These are phyloP conservation scores for Beauveria varroae DNA, from an alignment of 2,329 filamentous ascomycete species.

Conservation along the genomic window DNA sequence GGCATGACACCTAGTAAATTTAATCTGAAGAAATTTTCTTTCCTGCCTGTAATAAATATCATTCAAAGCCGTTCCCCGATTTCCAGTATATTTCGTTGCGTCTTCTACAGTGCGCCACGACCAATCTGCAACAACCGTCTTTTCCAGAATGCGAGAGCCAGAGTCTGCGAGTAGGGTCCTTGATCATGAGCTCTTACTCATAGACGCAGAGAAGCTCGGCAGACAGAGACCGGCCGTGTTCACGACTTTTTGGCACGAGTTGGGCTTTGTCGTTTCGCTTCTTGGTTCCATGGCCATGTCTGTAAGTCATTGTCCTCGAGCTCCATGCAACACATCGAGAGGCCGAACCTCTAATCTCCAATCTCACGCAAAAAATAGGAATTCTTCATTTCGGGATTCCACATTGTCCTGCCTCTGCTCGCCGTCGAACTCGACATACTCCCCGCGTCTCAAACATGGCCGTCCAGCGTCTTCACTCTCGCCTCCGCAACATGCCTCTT, in stretches of 20 bases:
- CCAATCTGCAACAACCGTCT: too few species aligned
- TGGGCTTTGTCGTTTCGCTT: constrained; percentile 52
- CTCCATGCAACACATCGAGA: not conserved
- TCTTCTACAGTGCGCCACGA: too few species aligned
- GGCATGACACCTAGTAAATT: too few species aligned
- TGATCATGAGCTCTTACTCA: not conserved
- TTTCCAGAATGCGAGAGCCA: too few species aligned
- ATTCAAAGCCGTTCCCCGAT: too few species aligned
- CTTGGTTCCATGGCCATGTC: constrained; percentile 52
- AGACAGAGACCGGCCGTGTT: constrained; percentile 51
- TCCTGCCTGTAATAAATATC: too few species aligned
- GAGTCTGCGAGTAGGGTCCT: not conserved
- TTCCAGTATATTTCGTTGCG: too few species aligned
- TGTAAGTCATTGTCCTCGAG: constrained; percentile 26
- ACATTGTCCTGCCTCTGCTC: constrained; percentile 60
- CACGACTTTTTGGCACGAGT: constrained; percentile 41
- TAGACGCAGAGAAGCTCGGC: constrained; percentile 36
- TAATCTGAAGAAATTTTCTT: too few species aligned
- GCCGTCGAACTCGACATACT: constrained; percentile 56
- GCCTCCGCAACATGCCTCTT: constrained; percentile 50
- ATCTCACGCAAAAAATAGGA: constrained; percentile 36
- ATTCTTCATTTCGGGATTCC: constrained; percentile 68
- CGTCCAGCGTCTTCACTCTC: constrained; percentile 50
- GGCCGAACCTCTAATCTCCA: too few species aligned
- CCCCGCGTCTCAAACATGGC: constrained; percentile 54